Evolutionary conservation across 2,329 filamentous ascomycete species (phyloP).

Genomic region (Ophiostoma quercus): DNA sequence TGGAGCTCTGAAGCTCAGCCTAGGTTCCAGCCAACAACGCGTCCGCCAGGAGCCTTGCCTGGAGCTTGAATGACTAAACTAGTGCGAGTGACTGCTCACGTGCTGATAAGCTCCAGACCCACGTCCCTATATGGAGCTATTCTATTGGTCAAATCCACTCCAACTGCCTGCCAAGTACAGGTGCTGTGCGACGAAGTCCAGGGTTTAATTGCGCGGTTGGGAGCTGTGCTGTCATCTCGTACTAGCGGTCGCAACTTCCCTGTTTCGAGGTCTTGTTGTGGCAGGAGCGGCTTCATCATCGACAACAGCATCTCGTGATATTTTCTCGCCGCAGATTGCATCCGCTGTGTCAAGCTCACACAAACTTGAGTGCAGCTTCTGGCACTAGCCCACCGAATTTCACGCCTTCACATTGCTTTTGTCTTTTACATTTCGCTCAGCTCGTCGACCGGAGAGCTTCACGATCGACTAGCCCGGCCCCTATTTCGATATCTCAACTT

Average conservation of each 20-base stretch:
- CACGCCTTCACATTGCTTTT: not conserved
- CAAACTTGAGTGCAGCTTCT: not conserved
- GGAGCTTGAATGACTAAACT: constrained; percentile 39
- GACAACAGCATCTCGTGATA: not conserved
- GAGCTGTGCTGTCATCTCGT: not conserved
- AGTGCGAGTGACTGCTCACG: constrained; percentile 5
- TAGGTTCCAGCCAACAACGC: constrained; percentile 21
- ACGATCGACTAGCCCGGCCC: not conserved
- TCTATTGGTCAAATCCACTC: not conserved
- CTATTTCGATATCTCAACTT: not conserved
- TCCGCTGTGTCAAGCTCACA: not conserved
- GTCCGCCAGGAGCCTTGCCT: constrained; percentile 23
- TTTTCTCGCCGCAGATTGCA: not conserved
- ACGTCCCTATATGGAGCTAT: not conserved
- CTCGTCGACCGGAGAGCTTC: not conserved
- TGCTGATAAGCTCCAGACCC: not conserved
- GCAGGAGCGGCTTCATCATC: not conserved
- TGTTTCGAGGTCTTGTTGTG: constrained; percentile 4
- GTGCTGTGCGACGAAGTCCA: not conserved
- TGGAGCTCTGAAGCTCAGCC: constrained; percentile 18
- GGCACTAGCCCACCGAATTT: not conserved
- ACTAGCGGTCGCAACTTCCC: not conserved
- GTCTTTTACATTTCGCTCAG: not conserved
- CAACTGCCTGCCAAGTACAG: not conserved
- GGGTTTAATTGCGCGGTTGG: constrained; percentile 1